phyloP scores from a whole-genome alignment of 306 rosid genomes.

The Senna tora region DNA sequence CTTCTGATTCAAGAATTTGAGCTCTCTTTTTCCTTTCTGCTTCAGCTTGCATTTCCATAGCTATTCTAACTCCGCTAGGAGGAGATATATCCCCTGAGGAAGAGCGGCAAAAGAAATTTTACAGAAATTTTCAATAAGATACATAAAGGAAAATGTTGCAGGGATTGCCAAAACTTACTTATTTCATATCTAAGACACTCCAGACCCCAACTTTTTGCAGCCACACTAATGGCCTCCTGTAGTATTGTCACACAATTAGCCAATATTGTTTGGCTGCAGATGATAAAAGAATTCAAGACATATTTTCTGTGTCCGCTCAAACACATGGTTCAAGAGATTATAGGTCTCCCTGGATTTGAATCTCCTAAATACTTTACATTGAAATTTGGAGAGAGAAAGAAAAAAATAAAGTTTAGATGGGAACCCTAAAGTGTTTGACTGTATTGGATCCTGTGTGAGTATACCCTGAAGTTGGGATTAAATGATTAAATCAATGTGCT shows the following conservation, averaged over 20 bases:
- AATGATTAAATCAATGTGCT: neutral
- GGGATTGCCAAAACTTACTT: slow-evolving; percentile 51
- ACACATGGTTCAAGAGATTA: neutral
- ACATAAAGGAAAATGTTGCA: slow-evolving; percentile 15
- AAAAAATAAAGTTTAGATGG: neutral
- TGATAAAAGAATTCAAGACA: neutral
- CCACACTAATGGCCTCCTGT: slow-evolving; percentile 65
- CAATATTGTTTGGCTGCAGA: slow-evolving; percentile 26
- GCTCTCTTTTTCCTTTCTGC: slow-evolving; percentile 96
- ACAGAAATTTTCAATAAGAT: neutral
- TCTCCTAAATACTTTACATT: too few relatives aligned
- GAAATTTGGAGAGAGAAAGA: neutral
- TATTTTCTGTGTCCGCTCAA: neutral
- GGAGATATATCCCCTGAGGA: slow-evolving; percentile 93
- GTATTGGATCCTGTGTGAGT: too few relatives aligned
- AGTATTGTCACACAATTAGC: slow-evolving; percentile 33
- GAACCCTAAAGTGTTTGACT: too few relatives aligned
- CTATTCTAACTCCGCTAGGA: slow-evolving; percentile 87
- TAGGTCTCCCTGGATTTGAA: neutral
- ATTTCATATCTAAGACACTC: slow-evolving; percentile 96
- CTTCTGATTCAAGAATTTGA: slow-evolving; percentile 97
- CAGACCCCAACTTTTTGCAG: slow-evolving; percentile 88
- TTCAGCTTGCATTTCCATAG: slow-evolving; percentile 99
- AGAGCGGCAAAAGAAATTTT: slow-evolving; percentile 35
- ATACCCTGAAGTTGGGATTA: neutral